These are phyloP conservation scores for Rhodocollybia butyracea DNA, from an alignment of 768 basidiomycete species.

Conservation along the genomic window DNA sequence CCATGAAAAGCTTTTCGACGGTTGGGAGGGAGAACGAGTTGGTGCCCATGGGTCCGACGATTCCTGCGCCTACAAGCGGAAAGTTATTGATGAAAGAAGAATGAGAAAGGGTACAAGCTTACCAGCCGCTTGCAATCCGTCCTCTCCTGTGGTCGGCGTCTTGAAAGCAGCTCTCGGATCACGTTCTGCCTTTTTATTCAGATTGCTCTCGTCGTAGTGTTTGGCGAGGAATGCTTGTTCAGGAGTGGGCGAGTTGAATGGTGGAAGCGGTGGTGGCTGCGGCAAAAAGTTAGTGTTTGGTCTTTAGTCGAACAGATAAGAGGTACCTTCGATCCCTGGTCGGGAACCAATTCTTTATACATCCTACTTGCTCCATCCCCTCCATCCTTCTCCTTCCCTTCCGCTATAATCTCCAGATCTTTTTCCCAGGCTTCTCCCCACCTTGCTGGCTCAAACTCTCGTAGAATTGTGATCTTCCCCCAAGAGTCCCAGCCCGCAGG, in stretches of 20 bases:
- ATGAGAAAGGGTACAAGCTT: background rate
- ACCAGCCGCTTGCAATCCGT: slow-evolving; percentile 27
- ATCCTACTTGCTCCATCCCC: slow-evolving; percentile 60
- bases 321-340: slow-evolving; percentile 69
- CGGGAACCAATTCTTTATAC: slow-evolving; percentile 70
- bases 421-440: slow-evolving; percentile 82
- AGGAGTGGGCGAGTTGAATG: slow-evolving; percentile 76
- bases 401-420: slow-evolving; percentile 53
- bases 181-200: slow-evolving; percentile 84
- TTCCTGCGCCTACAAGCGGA: slow-evolving; percentile 43
- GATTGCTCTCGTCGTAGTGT: slow-evolving; percentile 74
- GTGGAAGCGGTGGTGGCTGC: slow-evolving; percentile 65
- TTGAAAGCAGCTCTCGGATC: slow-evolving; percentile 89
- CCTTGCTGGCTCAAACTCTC: slow-evolving; percentile 84
- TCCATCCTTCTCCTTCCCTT: slow-evolving; percentile 27
- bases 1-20: slow-evolving; percentile 83
- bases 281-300: background rate
- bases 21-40: slow-evolving; percentile 82
- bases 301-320: slow-evolving; percentile 7
- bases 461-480: slow-evolving; percentile 89
- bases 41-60: slow-evolving; percentile 91
- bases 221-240: slow-evolving; percentile 91
- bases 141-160: slow-evolving; percentile 61
- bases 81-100: background rate
- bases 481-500: slow-evolving; percentile 98